A percentile compares a stretch with the other conserved stretches of the same genome.
These are phyloP conservation scores for Discostella stelligeroides DNA, from an alignment of 108 stramenopile species.

Conservation along the genomic window DNA sequence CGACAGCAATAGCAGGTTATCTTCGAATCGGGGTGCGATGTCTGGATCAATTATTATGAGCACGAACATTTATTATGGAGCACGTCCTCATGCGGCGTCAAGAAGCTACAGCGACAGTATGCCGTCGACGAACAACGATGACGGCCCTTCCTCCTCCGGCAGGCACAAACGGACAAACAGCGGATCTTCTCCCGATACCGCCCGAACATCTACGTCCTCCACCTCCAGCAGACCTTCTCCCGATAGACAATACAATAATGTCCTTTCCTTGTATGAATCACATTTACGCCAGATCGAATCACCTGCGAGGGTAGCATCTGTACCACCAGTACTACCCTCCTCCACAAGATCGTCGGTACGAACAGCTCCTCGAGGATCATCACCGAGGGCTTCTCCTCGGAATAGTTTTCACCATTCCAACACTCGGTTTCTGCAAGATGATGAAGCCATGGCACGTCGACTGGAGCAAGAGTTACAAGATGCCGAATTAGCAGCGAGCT, in stretches of 20 bases:
- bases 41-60: too few relatives aligned
- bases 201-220: too few relatives aligned
- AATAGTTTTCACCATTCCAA: constrained; percentile 12
- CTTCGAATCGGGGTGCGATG: too few relatives aligned
- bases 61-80: too few relatives aligned
- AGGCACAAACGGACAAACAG: constrained; percentile 4
- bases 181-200: neutral
- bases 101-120: neutral
- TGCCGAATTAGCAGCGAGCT: constrained; percentile 50
- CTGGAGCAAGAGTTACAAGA: constrained; percentile 61
- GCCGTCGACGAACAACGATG: neutral
- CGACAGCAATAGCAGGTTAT: neutral
- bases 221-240: neutral
- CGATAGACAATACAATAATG: neutral
- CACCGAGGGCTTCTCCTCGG: constrained; percentile 3
- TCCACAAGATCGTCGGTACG: neutral
- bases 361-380: neutral
- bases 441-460: constrained; percentile 43
- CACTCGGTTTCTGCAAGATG: too few relatives aligned
- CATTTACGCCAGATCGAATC: neutral
- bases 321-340: neutral
- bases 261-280: neutral
- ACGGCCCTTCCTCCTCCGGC: too few relatives aligned
- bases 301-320: too few relatives aligned
- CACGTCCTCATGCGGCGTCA: neutral